Evolutionary conservation across 176 grass and related monocot species (phyloP).

Genomic region (Lolium rigidum): DNA sequence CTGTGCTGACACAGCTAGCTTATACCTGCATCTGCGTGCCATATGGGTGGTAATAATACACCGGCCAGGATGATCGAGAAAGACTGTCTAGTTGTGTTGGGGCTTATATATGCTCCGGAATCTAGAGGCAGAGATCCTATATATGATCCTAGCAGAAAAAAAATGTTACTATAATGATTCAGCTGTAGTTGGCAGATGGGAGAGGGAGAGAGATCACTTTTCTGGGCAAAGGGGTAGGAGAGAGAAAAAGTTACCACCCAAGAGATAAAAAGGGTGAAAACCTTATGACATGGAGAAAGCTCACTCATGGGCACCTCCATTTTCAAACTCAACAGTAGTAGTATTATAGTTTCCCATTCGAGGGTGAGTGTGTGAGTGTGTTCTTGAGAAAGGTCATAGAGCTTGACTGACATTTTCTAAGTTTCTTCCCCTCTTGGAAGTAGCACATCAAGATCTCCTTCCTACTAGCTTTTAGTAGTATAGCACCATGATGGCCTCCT

Average conservation of each 20-base stretch:
- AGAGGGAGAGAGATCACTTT: not conserved
- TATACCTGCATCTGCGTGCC: conserved; percentile 6
- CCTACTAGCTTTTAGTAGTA: conserved; percentile 38
- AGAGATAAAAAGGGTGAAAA: conserved; percentile 52
- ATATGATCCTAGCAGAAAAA: conserved; percentile 24
- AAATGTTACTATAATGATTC: conserved; percentile 43
- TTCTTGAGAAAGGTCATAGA: conserved; percentile 55
- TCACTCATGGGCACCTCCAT: conserved; percentile 49
- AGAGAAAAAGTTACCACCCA: conserved; percentile 45
- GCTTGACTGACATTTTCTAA: conserved; percentile 28
- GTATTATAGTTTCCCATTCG: conserved; percentile 38
- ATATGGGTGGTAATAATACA: conserved; percentile 18
- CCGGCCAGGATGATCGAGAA: conserved; percentile 17
- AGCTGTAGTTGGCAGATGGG: conserved; percentile 19
- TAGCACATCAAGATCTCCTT: conserved; percentile 52
- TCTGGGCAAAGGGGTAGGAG: conserved; percentile 30
- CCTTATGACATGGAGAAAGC: conserved; percentile 39
- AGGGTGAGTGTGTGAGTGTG: conserved; percentile 32
- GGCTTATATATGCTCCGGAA: conserved; percentile 34
- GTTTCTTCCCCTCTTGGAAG: conserved; percentile 49
- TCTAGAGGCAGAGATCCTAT: conserved; percentile 46
- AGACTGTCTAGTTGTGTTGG: conserved; percentile 44
- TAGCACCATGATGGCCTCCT: conserved; percentile 61
- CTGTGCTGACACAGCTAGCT: conserved; percentile 12
- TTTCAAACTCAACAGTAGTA: conserved; percentile 43